phyloP scores from a whole-genome alignment of 495 filamentous ascomycete species.

The Penicillium alfredii region DNA sequence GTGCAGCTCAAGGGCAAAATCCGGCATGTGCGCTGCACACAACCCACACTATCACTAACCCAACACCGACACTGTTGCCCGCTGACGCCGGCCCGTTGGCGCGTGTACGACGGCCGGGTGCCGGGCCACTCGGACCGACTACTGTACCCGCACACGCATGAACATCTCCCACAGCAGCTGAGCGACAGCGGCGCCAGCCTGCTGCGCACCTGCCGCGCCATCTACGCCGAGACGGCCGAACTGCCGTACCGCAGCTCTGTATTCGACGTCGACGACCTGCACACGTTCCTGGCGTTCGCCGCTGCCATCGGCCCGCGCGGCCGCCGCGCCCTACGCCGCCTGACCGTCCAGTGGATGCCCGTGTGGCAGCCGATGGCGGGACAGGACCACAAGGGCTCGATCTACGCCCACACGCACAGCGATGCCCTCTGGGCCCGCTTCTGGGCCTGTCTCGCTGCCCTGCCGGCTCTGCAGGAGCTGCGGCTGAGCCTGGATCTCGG shows the following conservation, averaged over 20 bases:
- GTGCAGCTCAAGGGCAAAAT: constrained; percentile 39
- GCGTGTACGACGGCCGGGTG: constrained; percentile 16
- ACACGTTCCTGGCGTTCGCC: constrained; percentile 38
- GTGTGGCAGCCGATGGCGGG: constrained; percentile 35
- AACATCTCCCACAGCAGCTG: constrained; percentile 21
- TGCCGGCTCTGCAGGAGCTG: constrained; percentile 20
- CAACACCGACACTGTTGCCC: constrained; percentile 38
- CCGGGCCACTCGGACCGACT: constrained; percentile 21
- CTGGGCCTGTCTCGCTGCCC: constrained; percentile 23
- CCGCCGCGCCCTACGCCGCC: constrained; percentile 14
- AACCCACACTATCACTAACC: constrained; percentile 18
- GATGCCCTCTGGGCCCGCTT: constrained; percentile 34
- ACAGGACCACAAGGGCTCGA: constrained; percentile 27
- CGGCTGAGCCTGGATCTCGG: constrained; percentile 33
- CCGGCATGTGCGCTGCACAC: constrained; percentile 33
- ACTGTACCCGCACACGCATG: constrained; percentile 39
- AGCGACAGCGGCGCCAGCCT: constrained; percentile 23
- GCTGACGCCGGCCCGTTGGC: constrained; percentile 33
- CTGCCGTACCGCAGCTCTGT: constrained; percentile 25
- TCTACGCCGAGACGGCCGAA: constrained; percentile 36
- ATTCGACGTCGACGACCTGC: constrained; percentile 40
- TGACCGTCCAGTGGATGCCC: constrained; percentile 36
- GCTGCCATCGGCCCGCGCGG: constrained; percentile 10
- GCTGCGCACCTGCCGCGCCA: constrained; percentile 35
- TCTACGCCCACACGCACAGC: constrained; percentile 39